phyloP scores from a whole-genome alignment of 768 basidiomycete species.

The Obba rivulosa region DNA sequence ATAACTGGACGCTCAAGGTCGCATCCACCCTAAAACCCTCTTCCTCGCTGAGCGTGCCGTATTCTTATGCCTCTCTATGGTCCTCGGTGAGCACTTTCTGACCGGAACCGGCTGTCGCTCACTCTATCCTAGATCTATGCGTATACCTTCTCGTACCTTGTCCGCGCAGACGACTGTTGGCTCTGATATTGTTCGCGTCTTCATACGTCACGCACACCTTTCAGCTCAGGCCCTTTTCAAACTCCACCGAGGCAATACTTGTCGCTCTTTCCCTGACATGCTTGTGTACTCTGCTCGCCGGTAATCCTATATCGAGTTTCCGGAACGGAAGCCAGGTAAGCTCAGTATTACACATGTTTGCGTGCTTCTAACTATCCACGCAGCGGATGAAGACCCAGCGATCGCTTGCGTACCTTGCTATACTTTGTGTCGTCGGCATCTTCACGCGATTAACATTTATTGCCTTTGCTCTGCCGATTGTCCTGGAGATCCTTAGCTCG shows the following conservation, averaged over 20 bases:
- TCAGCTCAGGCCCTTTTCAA: constrained; percentile 36
- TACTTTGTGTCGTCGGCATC: constrained; percentile 22
- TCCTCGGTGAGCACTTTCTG: constrained; percentile 25
- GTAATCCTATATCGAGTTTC: too few relatives aligned
- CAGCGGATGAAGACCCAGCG: background rate
- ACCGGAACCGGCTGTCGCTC: background rate
- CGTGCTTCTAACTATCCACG: too few relatives aligned
- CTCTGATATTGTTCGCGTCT: constrained; percentile 28
- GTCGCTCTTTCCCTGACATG: constrained; percentile 24
- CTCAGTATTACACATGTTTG: too few relatives aligned
- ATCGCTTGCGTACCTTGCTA: constrained; percentile 6
- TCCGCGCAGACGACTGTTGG: constrained; percentile 11
- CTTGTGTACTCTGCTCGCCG: too few relatives aligned
- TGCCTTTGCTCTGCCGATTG: constrained; percentile 28
- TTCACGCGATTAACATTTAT: constrained; percentile 34
- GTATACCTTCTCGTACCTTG: constrained; percentile 9
- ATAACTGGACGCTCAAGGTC: constrained; percentile 6
- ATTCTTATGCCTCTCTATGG: constrained; percentile 26
- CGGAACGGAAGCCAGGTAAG: too few relatives aligned
- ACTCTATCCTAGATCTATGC: constrained; percentile 15
- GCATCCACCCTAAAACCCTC: constrained; percentile 10
- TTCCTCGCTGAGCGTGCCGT: constrained; percentile 26
- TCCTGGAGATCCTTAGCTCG: constrained; percentile 10
- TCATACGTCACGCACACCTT: constrained; percentile 33
- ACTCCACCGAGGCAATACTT: constrained; percentile 29